phyloP scores from a whole-genome alignment of 345 rosid genomes.

The Orychophragmus violaceus region DNA sequence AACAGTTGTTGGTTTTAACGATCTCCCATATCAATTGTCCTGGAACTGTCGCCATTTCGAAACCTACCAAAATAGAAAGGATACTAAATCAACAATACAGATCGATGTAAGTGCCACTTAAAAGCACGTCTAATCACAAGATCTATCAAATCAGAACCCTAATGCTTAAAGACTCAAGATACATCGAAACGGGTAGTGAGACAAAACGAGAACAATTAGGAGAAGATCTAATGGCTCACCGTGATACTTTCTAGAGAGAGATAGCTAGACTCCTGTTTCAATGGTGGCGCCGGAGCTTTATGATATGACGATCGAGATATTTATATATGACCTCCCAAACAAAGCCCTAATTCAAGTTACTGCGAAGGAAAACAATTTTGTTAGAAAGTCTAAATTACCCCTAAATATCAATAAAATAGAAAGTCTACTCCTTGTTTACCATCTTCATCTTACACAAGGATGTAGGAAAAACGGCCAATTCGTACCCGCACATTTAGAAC shows the following conservation, averaged over 20 bases:
- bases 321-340: not conserved
- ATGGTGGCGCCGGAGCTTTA: slow-evolving; percentile 28
- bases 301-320: slow-evolving; percentile 1
- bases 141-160: not conserved
- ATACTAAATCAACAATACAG: not conserved
- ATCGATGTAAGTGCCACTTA: not conserved
- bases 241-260: not conserved
- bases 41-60: slow-evolving; percentile 64
- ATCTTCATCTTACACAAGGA: too few species aligned
- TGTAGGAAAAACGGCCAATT: too few species aligned
- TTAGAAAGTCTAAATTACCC: not conserved
- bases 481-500: too few species aligned
- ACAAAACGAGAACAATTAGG: not conserved
- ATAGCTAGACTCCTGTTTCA: not conserved
- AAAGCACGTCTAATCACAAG: not conserved
- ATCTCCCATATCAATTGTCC: slow-evolving; percentile 76
- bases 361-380: not conserved
- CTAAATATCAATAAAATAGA: too few species aligned
- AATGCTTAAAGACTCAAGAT: not conserved
- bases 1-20: slow-evolving; percentile 66
- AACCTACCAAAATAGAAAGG: not conserved
- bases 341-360: slow-evolving; percentile 17
- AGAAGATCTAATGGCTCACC: slow-evolving; percentile 8
- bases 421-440: too few species aligned
- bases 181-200: not conserved